These are phyloP conservation scores for Daldinia childiae DNA, from an alignment of 495 filamentous ascomycete species.

Conservation along the genomic window DNA sequence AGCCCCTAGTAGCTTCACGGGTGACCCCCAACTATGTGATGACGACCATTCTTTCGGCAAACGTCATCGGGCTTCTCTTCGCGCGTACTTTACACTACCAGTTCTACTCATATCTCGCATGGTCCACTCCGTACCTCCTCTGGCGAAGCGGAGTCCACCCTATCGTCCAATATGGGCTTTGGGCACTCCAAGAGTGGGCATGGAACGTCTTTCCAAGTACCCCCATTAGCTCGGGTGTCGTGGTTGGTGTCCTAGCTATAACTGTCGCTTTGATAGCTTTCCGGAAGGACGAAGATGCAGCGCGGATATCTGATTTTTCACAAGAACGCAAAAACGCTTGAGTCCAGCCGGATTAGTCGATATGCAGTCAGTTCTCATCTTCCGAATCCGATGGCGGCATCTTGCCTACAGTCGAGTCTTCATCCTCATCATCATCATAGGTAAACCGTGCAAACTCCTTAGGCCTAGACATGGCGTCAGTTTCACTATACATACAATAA, in stretches of 20 bases:
- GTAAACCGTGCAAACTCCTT: constrained; percentile 76
- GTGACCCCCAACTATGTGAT: constrained; percentile 80
- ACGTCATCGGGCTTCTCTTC: constrained; percentile 86
- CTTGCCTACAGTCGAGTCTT: constrained; percentile 79
- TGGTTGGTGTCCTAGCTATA: constrained; percentile 73
- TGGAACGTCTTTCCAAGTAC: constrained; percentile 99
- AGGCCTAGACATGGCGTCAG: constrained; percentile 67
- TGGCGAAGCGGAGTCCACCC: constrained; percentile 84
- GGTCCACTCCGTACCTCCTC: constrained; percentile 89
- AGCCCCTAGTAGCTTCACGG: constrained; percentile 61
- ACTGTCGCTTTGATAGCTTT: constrained; percentile 65
- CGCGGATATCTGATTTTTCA: constrained; percentile 31
- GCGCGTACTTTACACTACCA: constrained; percentile 95
- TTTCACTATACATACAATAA: constrained; percentile 3
- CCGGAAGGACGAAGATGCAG: constrained; percentile 37
- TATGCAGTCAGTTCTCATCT: constrained; percentile 53
- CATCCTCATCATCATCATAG: constrained; percentile 69
- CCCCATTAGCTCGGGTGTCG: constrained; percentile 75
- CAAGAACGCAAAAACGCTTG: constrained; percentile 37
- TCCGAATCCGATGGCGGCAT: constrained; percentile 81
- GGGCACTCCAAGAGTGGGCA: constrained; percentile 91
- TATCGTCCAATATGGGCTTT: constrained; percentile 72
- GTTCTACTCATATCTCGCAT: constrained; percentile 93
- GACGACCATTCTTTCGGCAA: constrained; percentile 79
- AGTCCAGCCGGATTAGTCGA: constrained; percentile 11